A percentile compares a stretch with the other conserved stretches of the same genome.
Conservation (phyloP, 176 grass and related monocot species). For the Puya raimondii region DNA sequence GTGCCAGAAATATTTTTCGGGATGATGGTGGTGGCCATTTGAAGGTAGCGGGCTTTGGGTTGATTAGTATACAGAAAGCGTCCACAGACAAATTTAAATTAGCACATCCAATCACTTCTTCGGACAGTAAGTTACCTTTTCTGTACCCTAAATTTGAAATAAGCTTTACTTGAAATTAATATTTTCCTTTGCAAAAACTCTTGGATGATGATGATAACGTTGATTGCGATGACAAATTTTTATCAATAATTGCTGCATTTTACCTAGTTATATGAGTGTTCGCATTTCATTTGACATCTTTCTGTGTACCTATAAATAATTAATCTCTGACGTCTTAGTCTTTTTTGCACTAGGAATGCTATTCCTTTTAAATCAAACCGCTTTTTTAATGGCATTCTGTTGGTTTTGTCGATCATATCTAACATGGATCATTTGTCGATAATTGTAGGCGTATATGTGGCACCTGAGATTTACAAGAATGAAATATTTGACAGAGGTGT, state of each 20-base stretch:
- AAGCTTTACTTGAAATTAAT: background rate
- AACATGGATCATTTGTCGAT: background rate
- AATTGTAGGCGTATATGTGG: slow-evolving; percentile 46
- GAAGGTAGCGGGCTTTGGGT: slow-evolving; percentile 84
- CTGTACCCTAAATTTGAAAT: background rate
- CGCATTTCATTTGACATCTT: too few species aligned
- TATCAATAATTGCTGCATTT: background rate
- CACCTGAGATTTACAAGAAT: slow-evolving; percentile 84
- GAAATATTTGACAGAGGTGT: slow-evolving; percentile 73
- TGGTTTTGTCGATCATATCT: background rate
- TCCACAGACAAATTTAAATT: slow-evolving; percentile 57
- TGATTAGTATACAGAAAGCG: slow-evolving; percentile 49
- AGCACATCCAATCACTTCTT: slow-evolving; percentile 28
- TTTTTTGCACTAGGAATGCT: too few species aligned
- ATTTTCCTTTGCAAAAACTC: background rate
- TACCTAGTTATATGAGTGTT: background rate
- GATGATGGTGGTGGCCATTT: slow-evolving; percentile 80
- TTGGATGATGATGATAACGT: background rate
- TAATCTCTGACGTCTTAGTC: too few species aligned
- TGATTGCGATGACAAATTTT: background rate
- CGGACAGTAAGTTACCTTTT: slow-evolving; percentile 55
- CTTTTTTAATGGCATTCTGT: background rate
- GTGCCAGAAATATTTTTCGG: slow-evolving; percentile 92
- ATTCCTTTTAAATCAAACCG: background rate
- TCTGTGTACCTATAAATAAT: too few species aligned